Base-by-base conservation (phyloP, 169 alveolate species). In the Cryptosporidium sp. region DNA sequence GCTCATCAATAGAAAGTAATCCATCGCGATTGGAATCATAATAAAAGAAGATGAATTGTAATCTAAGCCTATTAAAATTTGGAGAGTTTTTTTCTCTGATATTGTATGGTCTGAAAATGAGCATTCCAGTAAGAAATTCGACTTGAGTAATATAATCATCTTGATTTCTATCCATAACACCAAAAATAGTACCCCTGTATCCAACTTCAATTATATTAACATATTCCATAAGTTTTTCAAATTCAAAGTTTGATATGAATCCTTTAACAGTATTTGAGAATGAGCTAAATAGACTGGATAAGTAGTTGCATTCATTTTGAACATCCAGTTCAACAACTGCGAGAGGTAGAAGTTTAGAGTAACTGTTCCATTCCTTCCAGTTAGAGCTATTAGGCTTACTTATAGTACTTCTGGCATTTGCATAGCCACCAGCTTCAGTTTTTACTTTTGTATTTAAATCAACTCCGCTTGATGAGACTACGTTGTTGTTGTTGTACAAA, bases 11-110 rank as follows among this genome's bases (percentile, higher is more conserved):
- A 23, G 86, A 73, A 18, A 73, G 58, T 6, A 73, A 14, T 48
- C 86, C 86, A 58, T 73, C 86, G 16, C 86, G 59, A 55, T 73
- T 73, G 14, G 86, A 55, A 35, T 73, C 86, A 51, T 73, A 73
- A 21, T 73, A 73, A n/a, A 73, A 73, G 43, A 73, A 73, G 1
- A 73, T 73, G 35, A 73, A 73, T 55, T 73, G 86, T 29, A 73
- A 43, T 39, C 86, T 52, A 21, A 73, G 65, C 45, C 55, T 73
- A 52, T 59, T 59, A 14, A 73, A 73, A 21, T 37, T 73, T 35
- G 43, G 59, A 10, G 86, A 41, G 8, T 55, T 35, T 39, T 51
- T 59, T 51, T 73, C 71, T 41, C 37, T 73, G 14, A 52, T 14
- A 33, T 73, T 73, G 14, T 59, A 73, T 31, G 86, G 86, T 55